Evolutionary conservation across 768 basidiomycete species (phyloP).

Genomic region (Tulasnella sp.): DNA sequence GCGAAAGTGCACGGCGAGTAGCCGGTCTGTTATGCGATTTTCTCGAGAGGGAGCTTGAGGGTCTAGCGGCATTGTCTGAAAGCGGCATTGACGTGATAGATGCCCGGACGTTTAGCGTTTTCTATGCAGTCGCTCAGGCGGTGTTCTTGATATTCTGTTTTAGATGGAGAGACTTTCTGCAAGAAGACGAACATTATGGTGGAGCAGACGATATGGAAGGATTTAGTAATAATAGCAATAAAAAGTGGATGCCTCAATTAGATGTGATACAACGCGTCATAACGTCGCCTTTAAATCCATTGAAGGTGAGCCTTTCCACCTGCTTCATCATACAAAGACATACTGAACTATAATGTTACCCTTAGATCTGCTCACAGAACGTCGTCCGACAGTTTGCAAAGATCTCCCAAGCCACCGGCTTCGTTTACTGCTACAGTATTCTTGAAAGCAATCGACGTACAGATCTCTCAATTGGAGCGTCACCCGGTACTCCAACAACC

Average conservation of each 20-base stretch:
- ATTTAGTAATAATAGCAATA: constrained; percentile 23
- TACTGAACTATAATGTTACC: not conserved
- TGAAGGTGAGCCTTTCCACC: constrained; percentile 44
- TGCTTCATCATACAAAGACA: not conserved
- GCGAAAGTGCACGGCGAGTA: constrained; percentile 56
- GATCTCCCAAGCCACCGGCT: constrained; percentile 77
- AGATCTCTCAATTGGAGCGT: constrained; percentile 28
- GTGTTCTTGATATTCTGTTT: constrained; percentile 97
- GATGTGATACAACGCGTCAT: constrained; percentile 68
- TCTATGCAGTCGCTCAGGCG: constrained; percentile 86
- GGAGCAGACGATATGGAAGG: constrained; percentile 35
- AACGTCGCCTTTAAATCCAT: constrained; percentile 71
- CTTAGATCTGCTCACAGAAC: constrained; percentile 73
- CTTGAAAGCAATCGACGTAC: constrained; percentile 76
- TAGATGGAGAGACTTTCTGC: constrained; percentile 73
- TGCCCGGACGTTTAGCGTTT: constrained; percentile 47
- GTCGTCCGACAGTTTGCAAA: constrained; percentile 92
- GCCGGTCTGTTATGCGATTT: constrained; percentile 79
- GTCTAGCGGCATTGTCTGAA: constrained; percentile 27
- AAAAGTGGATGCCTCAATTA: constrained; percentile 78
- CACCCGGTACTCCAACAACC: not conserved
- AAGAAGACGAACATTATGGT: constrained; percentile 34
- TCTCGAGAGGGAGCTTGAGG: constrained; percentile 59
- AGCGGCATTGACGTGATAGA: constrained; percentile 1
- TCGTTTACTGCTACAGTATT: constrained; percentile 88